A percentile compares a stretch with the other conserved stretches of the same genome.
Conservation (phyloP, 1,284 basidiomycete species). For the Cronartium quercuum region DNA sequence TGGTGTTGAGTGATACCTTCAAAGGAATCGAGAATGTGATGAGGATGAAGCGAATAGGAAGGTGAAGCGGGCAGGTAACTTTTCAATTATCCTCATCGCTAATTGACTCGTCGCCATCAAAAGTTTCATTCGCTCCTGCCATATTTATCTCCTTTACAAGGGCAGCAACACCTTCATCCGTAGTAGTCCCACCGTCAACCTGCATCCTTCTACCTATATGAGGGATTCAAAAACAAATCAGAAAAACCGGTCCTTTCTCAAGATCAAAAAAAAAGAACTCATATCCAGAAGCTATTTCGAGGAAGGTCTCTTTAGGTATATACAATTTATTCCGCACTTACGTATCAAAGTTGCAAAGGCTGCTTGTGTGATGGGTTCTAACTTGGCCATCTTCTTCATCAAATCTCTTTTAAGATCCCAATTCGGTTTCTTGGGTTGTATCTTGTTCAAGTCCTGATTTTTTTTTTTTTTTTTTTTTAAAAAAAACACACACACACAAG, state of each 20-base stretch:
- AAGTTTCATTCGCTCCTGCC: neutral
- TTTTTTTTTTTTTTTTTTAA: too few relatives aligned
- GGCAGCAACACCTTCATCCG: constrained; percentile 20
- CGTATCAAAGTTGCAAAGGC: constrained; percentile 29
- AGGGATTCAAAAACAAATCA: neutral
- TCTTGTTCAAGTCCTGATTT: constrained; percentile 22
- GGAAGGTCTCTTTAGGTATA: neutral
- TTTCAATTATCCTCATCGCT: neutral
- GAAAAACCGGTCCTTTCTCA: neutral
- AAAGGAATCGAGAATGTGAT: too few relatives aligned
- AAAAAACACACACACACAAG: neutral
- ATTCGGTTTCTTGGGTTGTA: constrained; percentile 38
- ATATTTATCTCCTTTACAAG: constrained; percentile 35
- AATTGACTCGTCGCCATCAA: neutral
- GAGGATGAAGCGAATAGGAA: too few relatives aligned
- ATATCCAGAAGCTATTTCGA: neutral
- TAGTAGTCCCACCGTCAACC: constrained; percentile 6
- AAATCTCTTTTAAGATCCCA: constrained; percentile 39
- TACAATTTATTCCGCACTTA: neutral
- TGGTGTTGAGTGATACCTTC: too few relatives aligned
- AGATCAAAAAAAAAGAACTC: neutral
- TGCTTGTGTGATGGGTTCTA: constrained; percentile 25
- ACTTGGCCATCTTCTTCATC: constrained; percentile 22
- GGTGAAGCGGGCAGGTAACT: neutral
- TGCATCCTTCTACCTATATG: constrained; percentile 33